Evolutionary conservation across 2,329 filamentous ascomycete genomes (phyloP).

Genomic region (Sarocladium strictum): DNA sequence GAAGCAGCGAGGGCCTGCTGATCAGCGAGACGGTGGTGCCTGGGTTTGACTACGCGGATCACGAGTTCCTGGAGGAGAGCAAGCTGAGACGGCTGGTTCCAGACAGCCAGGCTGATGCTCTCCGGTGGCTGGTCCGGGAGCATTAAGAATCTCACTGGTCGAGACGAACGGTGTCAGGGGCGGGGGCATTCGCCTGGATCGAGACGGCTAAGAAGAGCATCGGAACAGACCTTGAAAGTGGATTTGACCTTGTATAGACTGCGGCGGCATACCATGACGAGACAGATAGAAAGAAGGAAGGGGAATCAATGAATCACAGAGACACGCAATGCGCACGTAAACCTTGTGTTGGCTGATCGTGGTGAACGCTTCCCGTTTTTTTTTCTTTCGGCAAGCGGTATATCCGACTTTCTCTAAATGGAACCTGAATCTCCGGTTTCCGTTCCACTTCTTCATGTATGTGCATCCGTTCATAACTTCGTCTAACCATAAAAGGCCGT

Average conservation of each 20-base stretch:
- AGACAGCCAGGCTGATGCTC: conserved; percentile 38
- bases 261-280: too few relatives aligned
- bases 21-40: conserved; percentile 65
- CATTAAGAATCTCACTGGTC: background rate
- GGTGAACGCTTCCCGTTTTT: too few relatives aligned
- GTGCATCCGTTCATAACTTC: background rate
- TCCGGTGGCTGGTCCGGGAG: conserved; percentile 38
- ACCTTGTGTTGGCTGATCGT: too few relatives aligned
- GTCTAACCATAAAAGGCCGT: background rate
- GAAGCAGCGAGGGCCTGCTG: conserved; percentile 45
- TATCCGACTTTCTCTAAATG: too few relatives aligned
- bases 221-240: too few relatives aligned
- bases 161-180: too few relatives aligned
- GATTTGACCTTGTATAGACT: too few relatives aligned
- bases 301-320: background rate
- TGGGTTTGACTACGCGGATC: conserved; percentile 61
- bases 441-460: background rate
- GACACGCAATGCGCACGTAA: too few relatives aligned
- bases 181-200: too few relatives aligned
- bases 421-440: too few relatives aligned
- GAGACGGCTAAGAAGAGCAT: too few relatives aligned
- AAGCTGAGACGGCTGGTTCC: conserved; percentile 47
- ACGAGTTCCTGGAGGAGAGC: conserved; percentile 55
- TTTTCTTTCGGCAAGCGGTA: too few relatives aligned
- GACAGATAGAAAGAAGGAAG: background rate